phyloP scores from a whole-genome alignment of 306 rosid genomes.

The Quercus robur region DNA sequence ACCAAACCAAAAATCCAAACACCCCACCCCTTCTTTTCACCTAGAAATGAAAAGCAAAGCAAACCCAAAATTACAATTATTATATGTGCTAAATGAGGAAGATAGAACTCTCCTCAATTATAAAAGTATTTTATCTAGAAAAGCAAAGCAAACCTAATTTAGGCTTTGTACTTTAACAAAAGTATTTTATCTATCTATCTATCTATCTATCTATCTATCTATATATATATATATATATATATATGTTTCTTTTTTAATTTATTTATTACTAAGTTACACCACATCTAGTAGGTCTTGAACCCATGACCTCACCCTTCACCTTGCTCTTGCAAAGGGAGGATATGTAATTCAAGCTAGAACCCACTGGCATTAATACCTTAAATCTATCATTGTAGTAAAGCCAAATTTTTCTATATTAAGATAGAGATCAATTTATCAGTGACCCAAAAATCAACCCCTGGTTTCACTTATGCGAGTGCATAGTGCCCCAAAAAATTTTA shows the following conservation, averaged over 20 bases:
- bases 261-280: no score
- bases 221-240: no score
- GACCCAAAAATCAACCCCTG: neutral
- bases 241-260: no score
- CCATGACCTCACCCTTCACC: no score
- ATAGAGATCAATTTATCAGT: conserved; percentile 1
- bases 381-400: neutral
- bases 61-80: neutral
- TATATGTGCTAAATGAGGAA: neutral
- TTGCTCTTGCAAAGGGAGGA: no score
- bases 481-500: neutral
- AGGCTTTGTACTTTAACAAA: no score
- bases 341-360: no score
- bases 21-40: neutral
- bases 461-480: neutral
- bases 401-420: neutral
- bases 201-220: no score
- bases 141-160: no score
- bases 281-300: no score
- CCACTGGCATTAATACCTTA: neutral
- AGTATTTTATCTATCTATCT: no score
- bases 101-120: neutral
- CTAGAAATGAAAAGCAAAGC: neutral
- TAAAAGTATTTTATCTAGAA: no score
- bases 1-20: neutral